Evolutionary conservation across 345 rosid species (phyloP).

Genomic region (Laguncularia racemosa): DNA sequence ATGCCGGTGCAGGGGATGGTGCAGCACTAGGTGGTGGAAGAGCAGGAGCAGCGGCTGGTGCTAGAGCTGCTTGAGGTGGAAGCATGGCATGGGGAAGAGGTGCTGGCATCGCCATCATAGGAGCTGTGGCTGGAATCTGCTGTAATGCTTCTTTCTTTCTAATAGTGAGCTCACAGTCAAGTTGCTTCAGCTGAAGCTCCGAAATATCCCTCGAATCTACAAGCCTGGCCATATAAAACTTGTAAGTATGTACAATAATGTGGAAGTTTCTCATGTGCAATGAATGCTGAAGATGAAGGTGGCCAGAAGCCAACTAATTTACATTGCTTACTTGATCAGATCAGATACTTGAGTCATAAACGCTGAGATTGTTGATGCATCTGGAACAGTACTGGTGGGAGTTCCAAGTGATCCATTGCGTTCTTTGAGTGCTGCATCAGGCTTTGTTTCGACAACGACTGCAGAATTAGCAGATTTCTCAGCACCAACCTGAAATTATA

Average conservation of each 20-base stretch:
- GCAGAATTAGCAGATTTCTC: constrained; percentile 46
- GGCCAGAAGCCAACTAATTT: not conserved
- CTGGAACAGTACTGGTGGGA: constrained; percentile 27
- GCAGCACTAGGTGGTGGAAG: constrained; percentile 29
- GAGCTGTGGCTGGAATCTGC: constrained; percentile 32
- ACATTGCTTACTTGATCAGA: constrained; percentile 67
- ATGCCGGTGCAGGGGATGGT: constrained; percentile 26
- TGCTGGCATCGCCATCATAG: constrained; percentile 20
- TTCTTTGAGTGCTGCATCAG: constrained; percentile 25
- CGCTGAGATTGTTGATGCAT: constrained; percentile 45
- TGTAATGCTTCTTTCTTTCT: constrained; percentile 86
- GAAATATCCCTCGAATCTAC: constrained; percentile 86
- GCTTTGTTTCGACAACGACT: constrained; percentile 14
- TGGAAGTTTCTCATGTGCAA: not conserved
- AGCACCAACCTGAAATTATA: constrained; percentile 32
- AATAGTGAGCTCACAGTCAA: constrained; percentile 68
- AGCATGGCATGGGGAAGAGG: constrained; percentile 32
- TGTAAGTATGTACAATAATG: not conserved
- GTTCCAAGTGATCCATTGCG: constrained; percentile 25
- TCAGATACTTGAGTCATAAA: constrained; percentile 84
- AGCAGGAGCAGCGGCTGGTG: constrained; percentile 21
- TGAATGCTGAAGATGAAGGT: not conserved
- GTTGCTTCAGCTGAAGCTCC: constrained; percentile 84
- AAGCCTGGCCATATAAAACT: constrained; percentile 42
- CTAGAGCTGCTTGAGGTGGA: constrained; percentile 29